A percentile compares a stretch with the other conserved stretches of the same genome.
These are phyloP conservation scores for Colletotrichum sp. DNA, from an alignment of 2,329 filamentous ascomycete species.

Conservation along the genomic window DNA sequence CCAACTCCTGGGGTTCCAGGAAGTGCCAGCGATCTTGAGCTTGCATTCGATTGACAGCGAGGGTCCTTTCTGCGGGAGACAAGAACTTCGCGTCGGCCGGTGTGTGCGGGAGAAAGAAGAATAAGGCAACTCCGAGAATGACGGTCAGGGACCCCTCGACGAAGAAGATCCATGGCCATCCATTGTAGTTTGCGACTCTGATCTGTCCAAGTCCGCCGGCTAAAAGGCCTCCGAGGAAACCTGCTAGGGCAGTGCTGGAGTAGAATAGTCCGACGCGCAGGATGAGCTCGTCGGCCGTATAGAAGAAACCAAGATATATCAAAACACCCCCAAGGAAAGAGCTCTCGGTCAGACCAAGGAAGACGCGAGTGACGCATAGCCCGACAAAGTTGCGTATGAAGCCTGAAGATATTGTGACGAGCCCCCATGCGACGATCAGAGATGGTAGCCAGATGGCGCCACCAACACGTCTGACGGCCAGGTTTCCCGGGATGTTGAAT, in stretches of 20 bases:
- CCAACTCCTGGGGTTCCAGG: neutral
- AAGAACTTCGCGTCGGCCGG: conserved; percentile 17
- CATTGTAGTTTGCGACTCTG: neutral
- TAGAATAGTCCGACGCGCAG: conserved; percentile 29
- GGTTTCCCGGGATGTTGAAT: conserved; percentile 28
- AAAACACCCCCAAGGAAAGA: conserved; percentile 27
- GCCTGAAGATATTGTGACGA: conserved; percentile 24
- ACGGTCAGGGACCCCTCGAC: conserved; percentile 18
- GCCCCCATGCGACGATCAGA: conserved; percentile 26
- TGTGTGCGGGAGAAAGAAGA: conserved; percentile 8
- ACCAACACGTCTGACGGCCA: conserved; percentile 25
- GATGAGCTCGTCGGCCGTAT: conserved; percentile 26
- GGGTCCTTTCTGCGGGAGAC: neutral
- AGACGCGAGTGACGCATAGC: conserved; percentile 23
- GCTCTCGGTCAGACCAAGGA: conserved; percentile 27
- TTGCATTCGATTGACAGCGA: neutral
- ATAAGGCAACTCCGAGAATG: neutral
- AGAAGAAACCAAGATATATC: conserved; percentile 30
- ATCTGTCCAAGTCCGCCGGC: conserved; percentile 13
- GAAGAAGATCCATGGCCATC: conserved; percentile 26
- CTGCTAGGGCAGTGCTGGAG: conserved; percentile 19
- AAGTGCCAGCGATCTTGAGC: conserved; percentile 9
- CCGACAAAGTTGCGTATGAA: conserved; percentile 26
- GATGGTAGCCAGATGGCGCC: conserved; percentile 24
- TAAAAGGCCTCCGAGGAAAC: conserved; percentile 18